These are phyloP conservation scores for Pluteus cervinus DNA, from an alignment of 768 basidiomycete genomes.

Conservation along the genomic window DNA sequence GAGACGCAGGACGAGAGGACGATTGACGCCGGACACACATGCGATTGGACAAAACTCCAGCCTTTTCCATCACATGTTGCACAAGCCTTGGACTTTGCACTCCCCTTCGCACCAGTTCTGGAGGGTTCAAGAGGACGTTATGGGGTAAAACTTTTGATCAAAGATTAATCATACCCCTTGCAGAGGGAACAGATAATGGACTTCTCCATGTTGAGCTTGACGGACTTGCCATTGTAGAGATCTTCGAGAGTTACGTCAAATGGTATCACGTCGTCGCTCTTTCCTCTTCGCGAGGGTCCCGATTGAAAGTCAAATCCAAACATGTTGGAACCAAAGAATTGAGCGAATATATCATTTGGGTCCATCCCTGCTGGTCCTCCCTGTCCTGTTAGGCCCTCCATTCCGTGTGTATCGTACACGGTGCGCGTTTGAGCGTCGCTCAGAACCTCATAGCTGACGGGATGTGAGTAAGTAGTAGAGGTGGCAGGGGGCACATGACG, in stretches of 20 bases:
- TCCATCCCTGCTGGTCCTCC: constrained; percentile 48
- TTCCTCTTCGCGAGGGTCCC: constrained; percentile 36
- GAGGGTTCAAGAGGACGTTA: constrained; percentile 9
- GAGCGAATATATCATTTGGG: constrained; percentile 65
- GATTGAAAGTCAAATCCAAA: constrained; percentile 68
- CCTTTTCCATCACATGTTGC: constrained; percentile 81
- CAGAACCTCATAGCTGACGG: constrained; percentile 72
- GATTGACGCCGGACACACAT: constrained; percentile 26
- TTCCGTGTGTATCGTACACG: constrained; percentile 68
- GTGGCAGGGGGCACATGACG: constrained; percentile 21
- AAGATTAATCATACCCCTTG: constrained; percentile 54
- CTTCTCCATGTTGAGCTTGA: constrained; percentile 87
- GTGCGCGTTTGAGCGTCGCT: constrained; percentile 63
- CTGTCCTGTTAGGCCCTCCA: constrained; percentile 55
- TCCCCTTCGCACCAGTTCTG: constrained; percentile 78
- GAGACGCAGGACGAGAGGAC: not conserved
- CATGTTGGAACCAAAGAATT: constrained; percentile 55
- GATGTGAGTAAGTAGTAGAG: constrained; percentile 1
- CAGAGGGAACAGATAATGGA: constrained; percentile 74
- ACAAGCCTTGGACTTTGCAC: constrained; percentile 82
- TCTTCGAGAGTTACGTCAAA: constrained; percentile 90
- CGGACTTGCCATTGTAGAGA: constrained; percentile 84
- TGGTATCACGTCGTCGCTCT: constrained; percentile 69
- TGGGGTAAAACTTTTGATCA: constrained; percentile 2
- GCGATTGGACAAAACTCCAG: constrained; percentile 55